phyloP scores from a whole-genome alignment of 306 rosid species.

The Dalbergia cultrata region DNA sequence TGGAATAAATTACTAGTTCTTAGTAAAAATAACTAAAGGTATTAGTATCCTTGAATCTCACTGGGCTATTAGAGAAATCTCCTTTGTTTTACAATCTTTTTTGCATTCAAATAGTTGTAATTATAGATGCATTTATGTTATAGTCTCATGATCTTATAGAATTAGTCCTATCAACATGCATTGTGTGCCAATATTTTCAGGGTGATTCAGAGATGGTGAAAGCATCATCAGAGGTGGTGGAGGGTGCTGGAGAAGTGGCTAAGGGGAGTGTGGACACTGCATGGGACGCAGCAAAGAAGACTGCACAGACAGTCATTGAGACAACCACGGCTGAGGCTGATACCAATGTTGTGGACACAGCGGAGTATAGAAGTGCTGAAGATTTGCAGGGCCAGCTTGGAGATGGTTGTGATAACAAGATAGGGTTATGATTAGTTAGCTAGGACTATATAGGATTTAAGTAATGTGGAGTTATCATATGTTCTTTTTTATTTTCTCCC shows the following conservation, averaged over 20 bases:
- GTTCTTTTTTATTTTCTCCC: background rate
- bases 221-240: constrained; percentile 43
- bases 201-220: constrained; percentile 40
- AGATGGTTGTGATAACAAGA: constrained; percentile 50
- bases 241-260: constrained; percentile 44
- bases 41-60: too few relatives aligned
- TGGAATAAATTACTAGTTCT: too few relatives aligned
- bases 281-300: constrained; percentile 59
- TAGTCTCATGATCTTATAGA: too few relatives aligned
- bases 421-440: background rate
- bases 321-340: constrained; percentile 68
- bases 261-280: constrained; percentile 58
- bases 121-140: too few relatives aligned
- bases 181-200: background rate
- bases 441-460: background rate
- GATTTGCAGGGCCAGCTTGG: constrained; percentile 58
- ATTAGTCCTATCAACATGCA: too few relatives aligned
- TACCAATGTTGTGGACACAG: constrained; percentile 65
- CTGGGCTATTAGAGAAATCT: too few relatives aligned
- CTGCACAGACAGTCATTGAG: constrained; percentile 40
- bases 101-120: too few relatives aligned
- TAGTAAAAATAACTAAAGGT: too few relatives aligned
- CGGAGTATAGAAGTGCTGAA: constrained; percentile 63
- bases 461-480: background rate
- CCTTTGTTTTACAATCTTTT: too few relatives aligned